Conservation (phyloP, 2,329 filamentous ascomycete genomes). For the Microdochium trichocladiopsis region DNA sequence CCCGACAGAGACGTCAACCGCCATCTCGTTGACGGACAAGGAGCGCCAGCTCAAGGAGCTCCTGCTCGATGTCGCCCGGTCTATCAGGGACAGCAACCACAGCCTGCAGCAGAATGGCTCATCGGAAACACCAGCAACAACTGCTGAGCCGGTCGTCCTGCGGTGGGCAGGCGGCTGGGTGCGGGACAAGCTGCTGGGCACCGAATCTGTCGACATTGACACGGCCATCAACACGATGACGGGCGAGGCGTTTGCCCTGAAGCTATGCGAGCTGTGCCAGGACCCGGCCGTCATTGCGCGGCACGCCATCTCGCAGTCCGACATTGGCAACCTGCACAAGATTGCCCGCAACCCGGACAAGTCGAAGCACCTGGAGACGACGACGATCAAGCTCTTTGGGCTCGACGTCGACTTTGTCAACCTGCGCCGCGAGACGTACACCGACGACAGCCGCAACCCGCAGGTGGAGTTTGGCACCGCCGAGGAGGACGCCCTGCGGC, state of each 20-base stretch:
- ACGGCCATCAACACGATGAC: constrained; percentile 83
- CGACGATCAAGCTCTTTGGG: constrained; percentile 77
- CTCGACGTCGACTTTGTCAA: constrained; percentile 94
- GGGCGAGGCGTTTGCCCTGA: constrained; percentile 65
- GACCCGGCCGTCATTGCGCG: constrained; percentile 51
- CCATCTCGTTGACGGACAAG: constrained; percentile 53
- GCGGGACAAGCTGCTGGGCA: constrained; percentile 71
- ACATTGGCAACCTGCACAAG: constrained; percentile 74
- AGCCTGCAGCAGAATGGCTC: background rate
- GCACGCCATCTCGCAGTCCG: constrained; percentile 49
- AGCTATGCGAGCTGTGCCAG: constrained; percentile 62
- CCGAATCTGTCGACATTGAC: constrained; percentile 74
- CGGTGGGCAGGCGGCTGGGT: constrained; percentile 87
- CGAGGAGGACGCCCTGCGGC: constrained; percentile 78
- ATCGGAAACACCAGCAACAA: background rate
- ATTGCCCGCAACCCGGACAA: constrained; percentile 91
- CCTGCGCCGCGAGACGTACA: constrained; percentile 83
- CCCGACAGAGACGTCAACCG: constrained; percentile 18
- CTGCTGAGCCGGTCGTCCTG: constrained; percentile 50
- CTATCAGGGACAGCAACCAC: constrained; percentile 48
- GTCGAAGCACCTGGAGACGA: constrained; percentile 91
- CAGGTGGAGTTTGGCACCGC: constrained; percentile 91
- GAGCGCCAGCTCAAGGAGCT: constrained; percentile 70
- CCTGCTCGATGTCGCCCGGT: constrained; percentile 73
- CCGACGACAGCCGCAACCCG: constrained; percentile 82